A percentile compares a stretch with the other conserved stretches of the same genome.
Conservation (phyloP, 2,329 filamentous ascomycete genomes). For the Sporothrix dimorphospora region DNA sequence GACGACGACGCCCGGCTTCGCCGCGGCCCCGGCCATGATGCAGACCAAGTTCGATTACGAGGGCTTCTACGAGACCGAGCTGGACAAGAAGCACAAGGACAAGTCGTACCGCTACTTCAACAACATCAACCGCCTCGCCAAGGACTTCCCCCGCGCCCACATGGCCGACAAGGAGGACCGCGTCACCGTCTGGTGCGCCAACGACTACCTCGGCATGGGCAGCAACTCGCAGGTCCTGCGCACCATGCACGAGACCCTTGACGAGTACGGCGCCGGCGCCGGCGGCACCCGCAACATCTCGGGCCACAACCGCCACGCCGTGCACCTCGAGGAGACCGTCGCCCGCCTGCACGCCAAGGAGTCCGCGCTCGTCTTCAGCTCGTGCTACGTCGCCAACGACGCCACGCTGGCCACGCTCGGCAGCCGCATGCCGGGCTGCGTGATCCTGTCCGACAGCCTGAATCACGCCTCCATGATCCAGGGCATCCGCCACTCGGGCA, state of each 20-base stretch:
- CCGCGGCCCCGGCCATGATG: slow-evolving; percentile 31
- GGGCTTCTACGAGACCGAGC: slow-evolving; percentile 80
- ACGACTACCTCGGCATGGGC: slow-evolving; percentile 98
- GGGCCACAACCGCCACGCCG: slow-evolving; percentile 93
- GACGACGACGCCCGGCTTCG: background rate
- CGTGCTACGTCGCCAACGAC: slow-evolving; percentile 98
- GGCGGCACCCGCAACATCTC: slow-evolving; percentile 98
- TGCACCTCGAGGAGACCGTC: slow-evolving; percentile 78
- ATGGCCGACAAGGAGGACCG: slow-evolving; percentile 80
- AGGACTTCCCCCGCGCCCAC: slow-evolving; percentile 94
- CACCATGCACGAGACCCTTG: slow-evolving; percentile 91
- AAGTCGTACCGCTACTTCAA: slow-evolving; percentile 99
- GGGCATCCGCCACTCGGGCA: slow-evolving; percentile 94
- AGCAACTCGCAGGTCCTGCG: slow-evolving; percentile 84
- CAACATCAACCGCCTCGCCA: slow-evolving; percentile 98
- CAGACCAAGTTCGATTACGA: slow-evolving; percentile 83
- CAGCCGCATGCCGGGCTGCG: slow-evolving; percentile 93
- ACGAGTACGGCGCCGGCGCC: slow-evolving; percentile 92
- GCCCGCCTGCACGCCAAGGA: slow-evolving; percentile 92
- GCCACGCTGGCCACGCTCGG: slow-evolving; percentile 95
- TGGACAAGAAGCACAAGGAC: slow-evolving; percentile 99
- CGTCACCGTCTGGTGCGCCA: slow-evolving; percentile 98
- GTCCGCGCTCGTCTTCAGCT: slow-evolving; percentile 89
- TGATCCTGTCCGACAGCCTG: slow-evolving; percentile 94
- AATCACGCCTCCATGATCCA: slow-evolving; percentile 99